Conservation (phyloP, 805 yeast genomes). For the Blastobotrys chiropterorum region DNA sequence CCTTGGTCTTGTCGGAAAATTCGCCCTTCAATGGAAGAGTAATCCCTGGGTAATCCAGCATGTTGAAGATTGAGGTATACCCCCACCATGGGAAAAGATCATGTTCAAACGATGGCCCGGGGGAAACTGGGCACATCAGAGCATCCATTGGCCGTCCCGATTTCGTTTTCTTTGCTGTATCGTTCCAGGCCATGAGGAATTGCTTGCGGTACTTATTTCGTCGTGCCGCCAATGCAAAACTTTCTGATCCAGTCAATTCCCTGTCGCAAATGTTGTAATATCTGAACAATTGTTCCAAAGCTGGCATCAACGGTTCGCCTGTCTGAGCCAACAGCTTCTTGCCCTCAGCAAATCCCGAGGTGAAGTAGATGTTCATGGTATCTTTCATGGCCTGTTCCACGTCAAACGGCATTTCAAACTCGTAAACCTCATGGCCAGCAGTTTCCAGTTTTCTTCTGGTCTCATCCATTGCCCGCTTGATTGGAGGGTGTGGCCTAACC, state of each 20-base stretch:
- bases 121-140: constrained; percentile 43
- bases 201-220: background rate
- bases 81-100: background rate
- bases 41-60: constrained; percentile 19
- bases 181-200: constrained; percentile 33
- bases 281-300: too few relatives aligned
- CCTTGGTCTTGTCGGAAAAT: too few relatives aligned
- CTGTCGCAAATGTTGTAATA: background rate
- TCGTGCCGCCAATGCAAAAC: background rate
- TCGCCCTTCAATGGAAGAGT: constrained; percentile 16
- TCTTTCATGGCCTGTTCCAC: background rate
- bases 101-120: constrained; percentile 20
- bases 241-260: background rate
- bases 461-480: constrained; percentile 39
- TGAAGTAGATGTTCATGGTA: constrained; percentile 29
- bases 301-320: constrained; percentile 26
- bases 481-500: constrained; percentile 46
- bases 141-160: constrained; percentile 43
- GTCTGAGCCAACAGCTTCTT: constrained; percentile 22
- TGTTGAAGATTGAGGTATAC: constrained; percentile 16
- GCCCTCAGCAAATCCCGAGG: constrained; percentile 36
- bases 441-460: constrained; percentile 22
- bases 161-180: constrained; percentile 31
- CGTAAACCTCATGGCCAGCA: constrained; percentile 22
- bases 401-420: constrained; percentile 20